Percentiles rank a stretch among this genome's conserved stretches.
Evolutionary conservation across 805 yeast species (phyloP).

Genomic region (Wickerhamia fluorescens): DNA sequence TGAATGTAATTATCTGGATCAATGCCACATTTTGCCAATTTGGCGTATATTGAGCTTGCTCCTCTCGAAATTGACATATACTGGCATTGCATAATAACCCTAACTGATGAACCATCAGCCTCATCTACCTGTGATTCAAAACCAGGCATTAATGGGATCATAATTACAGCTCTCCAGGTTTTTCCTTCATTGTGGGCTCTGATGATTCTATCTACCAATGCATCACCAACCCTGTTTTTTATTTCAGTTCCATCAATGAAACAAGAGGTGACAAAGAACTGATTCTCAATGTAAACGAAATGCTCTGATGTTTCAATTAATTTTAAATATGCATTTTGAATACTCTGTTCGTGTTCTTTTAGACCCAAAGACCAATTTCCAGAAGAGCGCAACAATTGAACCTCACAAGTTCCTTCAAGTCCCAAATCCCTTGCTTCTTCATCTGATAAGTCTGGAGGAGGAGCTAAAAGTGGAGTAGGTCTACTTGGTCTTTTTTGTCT

Average conservation of each 20-base stretch:
- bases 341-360: conserved; percentile 76
- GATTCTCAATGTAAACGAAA: conserved; percentile 91
- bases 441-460: conserved; percentile 80
- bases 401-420: conserved; percentile 81
- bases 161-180: conserved; percentile 82
- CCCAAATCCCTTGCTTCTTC: conserved; percentile 60
- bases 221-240: conserved; percentile 89
- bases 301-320: conserved; percentile 89
- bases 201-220: conserved; percentile 91
- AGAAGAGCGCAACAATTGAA: conserved; percentile 83
- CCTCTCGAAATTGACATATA: conserved; percentile 92
- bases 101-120: conserved; percentile 89
- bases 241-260: conserved; percentile 77
- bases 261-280: conserved; percentile 89
- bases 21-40: conserved; percentile 71
- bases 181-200: conserved; percentile 74
- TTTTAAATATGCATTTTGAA: conserved; percentile 87
- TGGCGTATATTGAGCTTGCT: conserved; percentile 76
- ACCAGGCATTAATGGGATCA: conserved; percentile 97
- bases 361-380: conserved; percentile 93
- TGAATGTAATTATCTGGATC: conserved; percentile 88
- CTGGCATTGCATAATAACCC: conserved; percentile 95
- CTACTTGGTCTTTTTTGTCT: conserved; percentile 94
- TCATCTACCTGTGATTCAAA: conserved; percentile 89
- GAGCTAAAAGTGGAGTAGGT: conserved; percentile 83